A percentile compares a stretch with the other conserved stretches of the same genome.
phyloP scores from a whole-genome alignment of 2,329 filamentous ascomycete genomes.

The Leptographium lundbergii region DNA sequence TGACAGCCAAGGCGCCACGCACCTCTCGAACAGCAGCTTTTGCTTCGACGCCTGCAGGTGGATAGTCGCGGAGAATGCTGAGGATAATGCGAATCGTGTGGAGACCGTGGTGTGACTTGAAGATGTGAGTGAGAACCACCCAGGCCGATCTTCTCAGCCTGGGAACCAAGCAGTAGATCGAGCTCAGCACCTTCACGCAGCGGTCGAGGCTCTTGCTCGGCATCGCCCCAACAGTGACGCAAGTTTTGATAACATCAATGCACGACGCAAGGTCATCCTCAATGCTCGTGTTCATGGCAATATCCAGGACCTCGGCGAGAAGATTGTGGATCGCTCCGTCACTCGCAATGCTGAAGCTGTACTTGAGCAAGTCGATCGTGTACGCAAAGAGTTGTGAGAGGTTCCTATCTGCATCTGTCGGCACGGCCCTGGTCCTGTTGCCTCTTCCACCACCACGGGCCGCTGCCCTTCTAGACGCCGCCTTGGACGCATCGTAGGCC shows the following conservation, averaged over 20 bases:
- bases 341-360: conserved; percentile 57
- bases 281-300: conserved; percentile 55
- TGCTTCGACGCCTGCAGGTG: conserved; percentile 30
- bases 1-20: conserved; percentile 48
- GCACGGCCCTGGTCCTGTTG: conserved; percentile 21
- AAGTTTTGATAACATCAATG: conserved; percentile 54
- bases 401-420: conserved; percentile 44
- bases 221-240: conserved; percentile 61
- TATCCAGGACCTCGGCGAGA: conserved; percentile 48
- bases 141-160: conserved; percentile 51
- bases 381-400: conserved; percentile 53
- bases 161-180: conserved; percentile 54
- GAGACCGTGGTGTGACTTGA: conserved; percentile 61
- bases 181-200: conserved; percentile 59
- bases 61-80: conserved; percentile 42
- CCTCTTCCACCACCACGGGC: conserved; percentile 16
- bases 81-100: conserved; percentile 53
- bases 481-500: conserved; percentile 32
- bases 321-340: conserved; percentile 48
- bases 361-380: conserved; percentile 58
- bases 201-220: conserved; percentile 48
- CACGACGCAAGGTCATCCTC: conserved; percentile 54
- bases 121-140: conserved; percentile 57
- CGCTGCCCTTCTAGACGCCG: conserved; percentile 26
- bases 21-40: conserved; percentile 43